Evolutionary conservation across 495 filamentous ascomycete genomes (phyloP).

Genomic region (Lophiostoma macrostomum): DNA sequence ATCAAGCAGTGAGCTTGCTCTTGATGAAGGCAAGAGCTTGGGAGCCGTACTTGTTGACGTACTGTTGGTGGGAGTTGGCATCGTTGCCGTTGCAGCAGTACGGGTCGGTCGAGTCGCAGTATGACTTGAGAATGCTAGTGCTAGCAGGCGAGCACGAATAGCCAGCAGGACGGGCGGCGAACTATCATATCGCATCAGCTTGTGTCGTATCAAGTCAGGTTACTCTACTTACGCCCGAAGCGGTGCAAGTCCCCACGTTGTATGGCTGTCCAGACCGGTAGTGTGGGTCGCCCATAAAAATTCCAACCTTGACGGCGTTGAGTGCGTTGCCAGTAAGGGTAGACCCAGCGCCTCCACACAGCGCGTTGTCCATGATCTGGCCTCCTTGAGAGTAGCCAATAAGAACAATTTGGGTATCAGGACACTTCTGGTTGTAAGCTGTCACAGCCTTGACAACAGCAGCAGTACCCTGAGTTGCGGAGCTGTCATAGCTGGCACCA

Average conservation of each 20-base stretch:
- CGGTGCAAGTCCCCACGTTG: conserved; percentile 58
- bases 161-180: conserved; percentile 55
- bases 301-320: conserved; percentile 56
- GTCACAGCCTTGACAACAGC: conserved; percentile 57
- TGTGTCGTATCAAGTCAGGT: neutral
- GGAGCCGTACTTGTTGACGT: conserved; percentile 57
- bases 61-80: conserved; percentile 55
- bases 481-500: conserved; percentile 52
- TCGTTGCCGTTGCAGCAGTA: conserved; percentile 64
- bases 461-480: conserved; percentile 49
- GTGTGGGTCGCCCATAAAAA: conserved; percentile 62
- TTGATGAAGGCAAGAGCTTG: conserved; percentile 56
- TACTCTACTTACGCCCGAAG: conserved; percentile 51
- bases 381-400: conserved; percentile 63
- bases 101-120: conserved; percentile 61
- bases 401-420: conserved; percentile 56
- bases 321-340: conserved; percentile 47
- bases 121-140: conserved; percentile 55
- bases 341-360: conserved; percentile 56
- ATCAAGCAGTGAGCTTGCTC: conserved; percentile 39
- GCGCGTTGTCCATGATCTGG: conserved; percentile 61
- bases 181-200: conserved; percentile 39
- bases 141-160: conserved; percentile 52
- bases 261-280: conserved; percentile 54
- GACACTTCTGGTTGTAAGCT: conserved; percentile 52